These are phyloP conservation scores for Lizonia empirigonia DNA, from an alignment of 2,329 filamentous ascomycete genomes.

Conservation along the genomic window DNA sequence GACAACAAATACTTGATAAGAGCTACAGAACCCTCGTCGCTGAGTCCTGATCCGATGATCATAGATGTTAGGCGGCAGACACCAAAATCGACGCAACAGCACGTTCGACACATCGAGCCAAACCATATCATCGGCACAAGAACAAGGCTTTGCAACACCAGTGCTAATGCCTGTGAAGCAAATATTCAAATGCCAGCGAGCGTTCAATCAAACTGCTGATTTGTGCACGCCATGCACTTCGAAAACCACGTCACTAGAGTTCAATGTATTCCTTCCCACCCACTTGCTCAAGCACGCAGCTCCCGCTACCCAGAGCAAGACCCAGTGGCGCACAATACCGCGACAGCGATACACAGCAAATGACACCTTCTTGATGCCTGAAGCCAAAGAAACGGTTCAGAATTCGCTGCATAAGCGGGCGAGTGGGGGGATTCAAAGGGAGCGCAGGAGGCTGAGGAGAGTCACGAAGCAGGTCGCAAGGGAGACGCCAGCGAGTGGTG, in stretches of 20 bases:
- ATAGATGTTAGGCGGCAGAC: conserved; percentile 3
- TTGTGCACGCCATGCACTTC: not conserved
- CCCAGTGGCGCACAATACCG: not conserved
- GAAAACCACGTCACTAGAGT: not conserved
- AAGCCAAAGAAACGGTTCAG: conserved; percentile 8
- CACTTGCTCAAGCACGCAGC: not conserved
- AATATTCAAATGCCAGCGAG: not conserved
- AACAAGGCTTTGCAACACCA: not conserved
- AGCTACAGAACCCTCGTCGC: not conserved
- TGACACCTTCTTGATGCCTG: conserved; percentile 1
- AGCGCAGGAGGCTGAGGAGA: not conserved
- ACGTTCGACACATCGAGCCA: not conserved
- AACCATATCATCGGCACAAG: not conserved
- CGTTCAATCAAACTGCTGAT: not conserved
- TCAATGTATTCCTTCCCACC: not conserved
- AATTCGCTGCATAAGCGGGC: not conserved
- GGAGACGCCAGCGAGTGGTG: not conserved
- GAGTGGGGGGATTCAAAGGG: conserved; percentile 2
- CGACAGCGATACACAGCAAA: not conserved
- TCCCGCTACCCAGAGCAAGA: not conserved
- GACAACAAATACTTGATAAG: not conserved
- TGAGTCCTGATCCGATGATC: not conserved
- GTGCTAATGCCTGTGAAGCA: not conserved
- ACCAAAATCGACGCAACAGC: not conserved
- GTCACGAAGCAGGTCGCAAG: not conserved